phyloP scores from a whole-genome alignment of 2,329 filamentous ascomycete species.

The Dactylellina drechsleri region DNA sequence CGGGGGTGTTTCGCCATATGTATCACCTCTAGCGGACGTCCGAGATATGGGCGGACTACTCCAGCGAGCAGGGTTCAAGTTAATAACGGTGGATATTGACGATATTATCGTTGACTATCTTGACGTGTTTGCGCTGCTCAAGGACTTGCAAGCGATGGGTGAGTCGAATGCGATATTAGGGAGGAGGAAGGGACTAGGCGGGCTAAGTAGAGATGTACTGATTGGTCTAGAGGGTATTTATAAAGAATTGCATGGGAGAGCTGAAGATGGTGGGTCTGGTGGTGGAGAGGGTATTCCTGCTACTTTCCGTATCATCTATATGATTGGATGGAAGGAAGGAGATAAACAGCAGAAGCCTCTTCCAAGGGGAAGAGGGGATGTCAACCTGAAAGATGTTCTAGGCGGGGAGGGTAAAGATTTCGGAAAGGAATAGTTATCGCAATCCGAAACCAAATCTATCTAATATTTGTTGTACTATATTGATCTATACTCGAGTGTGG shows the following conservation, averaged over 20 bases:
- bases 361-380: constrained; percentile 81
- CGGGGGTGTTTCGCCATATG: constrained; percentile 90
- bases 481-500: too few species aligned
- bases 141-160: constrained; percentile 94
- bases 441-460: too few species aligned
- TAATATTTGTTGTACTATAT: too few species aligned
- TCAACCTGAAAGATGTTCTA: constrained; percentile 87
- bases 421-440: background rate
- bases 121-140: constrained; percentile 87
- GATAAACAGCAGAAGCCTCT: constrained; percentile 81
- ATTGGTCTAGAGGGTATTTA: constrained; percentile 91
- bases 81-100: constrained; percentile 95
- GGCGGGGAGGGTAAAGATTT: constrained; percentile 62
- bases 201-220: constrained; percentile 82
- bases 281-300: constrained; percentile 72
- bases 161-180: constrained; percentile 89
- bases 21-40: constrained; percentile 91
- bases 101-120: constrained; percentile 97
- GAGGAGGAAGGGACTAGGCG: constrained; percentile 75
- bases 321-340: constrained; percentile 92
- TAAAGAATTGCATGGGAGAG: constrained; percentile 82
- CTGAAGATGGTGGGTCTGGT: constrained; percentile 65
- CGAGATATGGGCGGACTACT: constrained; percentile 88
- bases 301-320: constrained; percentile 90
- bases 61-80: constrained; percentile 88